Percentiles rank a stretch among this genome's conserved stretches.
phyloP scores from a whole-genome alignment of 2,329 filamentous ascomycete genomes.

The Blumeriella jaapii region DNA sequence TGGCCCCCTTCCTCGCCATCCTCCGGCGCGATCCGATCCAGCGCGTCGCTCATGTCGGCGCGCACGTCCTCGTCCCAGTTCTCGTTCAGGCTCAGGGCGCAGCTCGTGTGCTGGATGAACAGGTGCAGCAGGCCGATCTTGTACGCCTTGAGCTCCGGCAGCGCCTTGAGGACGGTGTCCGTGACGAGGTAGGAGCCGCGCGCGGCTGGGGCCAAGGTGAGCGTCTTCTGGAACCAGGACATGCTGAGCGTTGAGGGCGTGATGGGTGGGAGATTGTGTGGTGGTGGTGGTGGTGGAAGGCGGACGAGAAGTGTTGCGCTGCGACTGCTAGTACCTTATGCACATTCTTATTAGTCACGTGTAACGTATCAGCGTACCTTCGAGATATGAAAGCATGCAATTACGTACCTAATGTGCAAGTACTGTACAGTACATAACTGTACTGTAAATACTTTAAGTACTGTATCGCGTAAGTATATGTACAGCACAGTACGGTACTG shows the following conservation, averaged over 20 bases:
- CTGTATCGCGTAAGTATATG: too few species aligned
- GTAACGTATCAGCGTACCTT: too few species aligned
- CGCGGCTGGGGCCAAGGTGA: constrained; percentile 64
- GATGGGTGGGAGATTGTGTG: too few species aligned
- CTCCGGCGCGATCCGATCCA: constrained; percentile 81
- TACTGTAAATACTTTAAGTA: too few species aligned
- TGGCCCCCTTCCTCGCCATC: constrained; percentile 59
- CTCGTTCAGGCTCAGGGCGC: constrained; percentile 85
- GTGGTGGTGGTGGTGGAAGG: constrained; percentile 18
- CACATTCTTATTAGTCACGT: too few species aligned
- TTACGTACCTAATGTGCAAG: too few species aligned
- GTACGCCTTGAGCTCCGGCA: constrained; percentile 75
- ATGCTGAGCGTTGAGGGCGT: constrained; percentile 31
- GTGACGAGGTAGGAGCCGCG: constrained; percentile 88
- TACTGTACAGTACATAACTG: too few species aligned
- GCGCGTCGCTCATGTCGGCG: constrained; percentile 77
- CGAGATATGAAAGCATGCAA: too few species aligned
- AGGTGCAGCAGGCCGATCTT: constrained; percentile 79
- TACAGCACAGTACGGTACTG: too few species aligned
- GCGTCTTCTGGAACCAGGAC: constrained; percentile 76
- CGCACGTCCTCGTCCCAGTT: constrained; percentile 82
- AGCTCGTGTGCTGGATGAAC: constrained; percentile 92
- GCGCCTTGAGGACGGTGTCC: constrained; percentile 52
- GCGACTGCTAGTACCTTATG: too few species aligned
- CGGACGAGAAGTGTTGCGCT: constrained; percentile 35